These are phyloP conservation scores for slime mould (Dictyostelium discoideum) DNA, from an alignment of 78 protist species.

Conservation along the genomic window dicty_2.7 NC_007091.3:1072501-1073000, in stretches of 20 bases:
- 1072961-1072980: neutral
- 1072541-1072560: slow-evolving; percentile 71
- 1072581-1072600: slow-evolving; percentile 35
- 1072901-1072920: neutral
- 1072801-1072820: slow-evolving; percentile 70
- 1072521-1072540: slow-evolving; percentile 34
- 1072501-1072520: slow-evolving; percentile 21
- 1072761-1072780: slow-evolving; percentile 39
- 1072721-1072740: slow-evolving; percentile 64
- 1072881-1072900: slow-evolving; percentile 37
- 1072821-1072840: slow-evolving; percentile 67
- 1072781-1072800: slow-evolving; percentile 31
- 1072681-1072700: neutral
- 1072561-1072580: slow-evolving; percentile 34
- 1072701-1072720: slow-evolving; percentile 51
- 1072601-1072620: neutral
- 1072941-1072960: neutral
- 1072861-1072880: slow-evolving; percentile 56
- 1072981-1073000: neutral
- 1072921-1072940: neutral
- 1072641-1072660: neutral
- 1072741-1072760: slow-evolving; percentile 23
- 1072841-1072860: slow-evolving; percentile 48
- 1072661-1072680: neutral
- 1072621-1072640: neutral